A percentile compares a stretch with the other conserved stretches of the same genome.
Evolutionary conservation across 2,329 filamentous ascomycete species (phyloP).

Genomic region (Diaporthe nobilis): DNA sequence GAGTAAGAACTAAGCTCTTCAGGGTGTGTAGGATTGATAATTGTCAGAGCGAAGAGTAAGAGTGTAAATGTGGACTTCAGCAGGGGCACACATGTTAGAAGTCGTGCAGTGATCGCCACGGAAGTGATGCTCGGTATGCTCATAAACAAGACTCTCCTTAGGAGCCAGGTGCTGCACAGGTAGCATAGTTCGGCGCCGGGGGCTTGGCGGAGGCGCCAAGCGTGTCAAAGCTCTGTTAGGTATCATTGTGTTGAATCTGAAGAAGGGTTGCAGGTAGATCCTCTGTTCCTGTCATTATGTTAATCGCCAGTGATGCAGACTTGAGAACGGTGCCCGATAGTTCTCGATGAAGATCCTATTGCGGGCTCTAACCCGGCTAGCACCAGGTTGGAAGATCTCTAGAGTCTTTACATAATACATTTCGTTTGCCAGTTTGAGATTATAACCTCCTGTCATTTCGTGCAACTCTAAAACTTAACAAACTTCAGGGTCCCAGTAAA

Average conservation of each 20-base stretch:
- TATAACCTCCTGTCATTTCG: too few relatives aligned
- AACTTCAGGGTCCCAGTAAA: too few relatives aligned
- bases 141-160: neutral
- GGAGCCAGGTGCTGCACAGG: neutral
- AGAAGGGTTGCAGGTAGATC: neutral
- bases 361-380: too few relatives aligned
- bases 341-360: too few relatives aligned
- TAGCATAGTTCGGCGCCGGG: neutral
- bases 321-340: neutral
- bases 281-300: neutral
- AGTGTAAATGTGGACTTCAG: too few relatives aligned
- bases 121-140: neutral
- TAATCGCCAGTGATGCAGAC: neutral
- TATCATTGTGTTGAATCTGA: neutral
- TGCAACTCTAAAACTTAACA: too few relatives aligned
- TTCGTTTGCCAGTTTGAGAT: too few relatives aligned
- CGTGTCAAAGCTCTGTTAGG: neutral
- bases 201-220: conserved; percentile 11
- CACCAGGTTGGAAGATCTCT: too few relatives aligned
- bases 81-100: neutral
- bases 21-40: neutral
- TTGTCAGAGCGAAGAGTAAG: neutral
- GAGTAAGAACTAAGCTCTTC: neutral
- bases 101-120: neutral
- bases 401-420: too few relatives aligned